Conservation (phyloP, 2,329 filamentous ascomycete genomes). For the Ploettnerulaceae sp. region DNA sequence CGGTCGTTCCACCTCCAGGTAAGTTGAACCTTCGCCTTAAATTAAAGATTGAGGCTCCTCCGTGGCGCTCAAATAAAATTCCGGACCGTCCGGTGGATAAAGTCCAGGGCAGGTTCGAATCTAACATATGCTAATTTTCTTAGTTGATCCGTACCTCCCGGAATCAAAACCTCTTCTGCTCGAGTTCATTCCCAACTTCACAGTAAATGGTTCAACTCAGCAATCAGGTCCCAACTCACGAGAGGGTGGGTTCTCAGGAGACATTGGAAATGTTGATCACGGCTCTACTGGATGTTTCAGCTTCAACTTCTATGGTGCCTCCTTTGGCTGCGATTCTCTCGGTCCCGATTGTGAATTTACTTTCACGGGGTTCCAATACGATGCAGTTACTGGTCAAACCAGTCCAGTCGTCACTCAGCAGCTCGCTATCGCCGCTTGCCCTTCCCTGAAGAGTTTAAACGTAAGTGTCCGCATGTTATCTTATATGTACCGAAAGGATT, state of each 20-base stretch:
- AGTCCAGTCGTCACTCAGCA: conserved; percentile 26
- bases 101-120: too few relatives aligned
- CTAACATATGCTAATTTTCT: not conserved
- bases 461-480: too few relatives aligned
- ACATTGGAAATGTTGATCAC: conserved; percentile 28
- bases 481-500: too few relatives aligned
- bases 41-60: not conserved
- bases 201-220: conserved; percentile 15
- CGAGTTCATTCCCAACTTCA: conserved; percentile 32
- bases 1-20: conserved; percentile 31
- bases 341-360: conserved; percentile 36
- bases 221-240: conserved; percentile 22
- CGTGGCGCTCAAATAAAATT: too few relatives aligned
- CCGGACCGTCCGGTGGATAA: too few relatives aligned
- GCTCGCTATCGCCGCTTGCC: conserved; percentile 32
- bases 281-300: conserved; percentile 34
- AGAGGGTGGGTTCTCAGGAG: conserved; percentile 29
- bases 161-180: conserved; percentile 31
- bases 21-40: not conserved
- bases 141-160: conserved; percentile 28
- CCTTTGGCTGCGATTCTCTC: conserved; percentile 38
- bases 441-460: conserved; percentile 18
- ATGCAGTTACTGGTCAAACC: conserved; percentile 20
- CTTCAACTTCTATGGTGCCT: conserved; percentile 35
- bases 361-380: conserved; percentile 35